These are phyloP conservation scores for Drechslerella stenobrocha DNA, from an alignment of 2,329 filamentous ascomycete species.

Conservation along the genomic window DNA sequence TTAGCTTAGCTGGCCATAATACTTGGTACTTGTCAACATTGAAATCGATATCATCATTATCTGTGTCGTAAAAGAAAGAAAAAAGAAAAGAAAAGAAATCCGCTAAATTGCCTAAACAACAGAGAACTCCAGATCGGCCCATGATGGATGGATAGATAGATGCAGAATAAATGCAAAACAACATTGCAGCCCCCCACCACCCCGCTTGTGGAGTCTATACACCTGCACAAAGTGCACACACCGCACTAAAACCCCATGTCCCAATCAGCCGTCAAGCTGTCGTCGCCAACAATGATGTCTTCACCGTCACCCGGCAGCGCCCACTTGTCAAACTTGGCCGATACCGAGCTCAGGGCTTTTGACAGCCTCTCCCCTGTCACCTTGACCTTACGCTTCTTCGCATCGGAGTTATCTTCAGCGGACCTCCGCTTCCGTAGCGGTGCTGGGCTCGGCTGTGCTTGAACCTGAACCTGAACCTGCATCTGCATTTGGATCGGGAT, in stretches of 20 bases:
- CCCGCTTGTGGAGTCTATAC: too few relatives aligned
- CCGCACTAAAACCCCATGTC: background rate
- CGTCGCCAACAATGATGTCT: slow-evolving; percentile 11
- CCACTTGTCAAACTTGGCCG: slow-evolving; percentile 45
- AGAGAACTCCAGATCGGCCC: too few relatives aligned
- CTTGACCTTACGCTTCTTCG: slow-evolving; percentile 31
- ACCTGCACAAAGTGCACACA: background rate
- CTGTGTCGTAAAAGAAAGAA: too few relatives aligned
- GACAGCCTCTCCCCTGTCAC: slow-evolving; percentile 20
- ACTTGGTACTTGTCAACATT: too few relatives aligned
- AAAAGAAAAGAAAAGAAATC: too few relatives aligned
- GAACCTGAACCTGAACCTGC: background rate
- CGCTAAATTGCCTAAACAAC: too few relatives aligned
- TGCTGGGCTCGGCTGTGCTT: background rate
- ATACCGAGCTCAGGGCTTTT: slow-evolving; percentile 33
- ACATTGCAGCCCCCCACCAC: too few relatives aligned
- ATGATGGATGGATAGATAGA: too few relatives aligned
- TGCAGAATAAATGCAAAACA: too few relatives aligned
- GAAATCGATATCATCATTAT: too few relatives aligned
- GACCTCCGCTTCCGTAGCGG: slow-evolving; percentile 19
- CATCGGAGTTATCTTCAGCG: slow-evolving; percentile 26
- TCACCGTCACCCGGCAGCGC: slow-evolving; percentile 31
- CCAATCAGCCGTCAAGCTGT: background rate
- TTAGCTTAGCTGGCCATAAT: too few relatives aligned
- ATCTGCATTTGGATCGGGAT: background rate